Evolutionary conservation across 2,329 filamentous ascomycete genomes (phyloP), one percentile per base, ranked within the genome.

Genomic region (Aspergillus jensenii): DNA sequence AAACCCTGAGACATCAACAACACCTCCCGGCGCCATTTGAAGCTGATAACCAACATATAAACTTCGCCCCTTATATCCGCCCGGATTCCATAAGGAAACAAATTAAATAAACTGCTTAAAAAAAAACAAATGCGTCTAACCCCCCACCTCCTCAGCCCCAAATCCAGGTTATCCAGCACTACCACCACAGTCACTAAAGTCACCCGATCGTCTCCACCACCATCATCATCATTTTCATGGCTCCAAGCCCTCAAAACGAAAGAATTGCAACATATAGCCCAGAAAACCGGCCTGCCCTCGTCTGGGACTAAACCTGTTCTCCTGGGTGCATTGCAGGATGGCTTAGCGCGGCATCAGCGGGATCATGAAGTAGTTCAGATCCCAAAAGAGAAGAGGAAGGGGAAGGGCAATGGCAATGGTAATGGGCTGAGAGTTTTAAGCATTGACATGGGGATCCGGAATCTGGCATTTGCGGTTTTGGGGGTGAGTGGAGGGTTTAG

Each of bases 401-500:
- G 31, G 21, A 12, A 39, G 11, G 31, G n/a, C 14, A 37, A 48
- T 27, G n/a, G 23, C 21, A 33, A 37, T n/a, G 37, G 11, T 14
- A 33, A 37, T n/a, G 37, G 11, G 17, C 14, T 78, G 64, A 81
- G 87, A 44, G 80, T 95, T 23, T 73, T 95, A 35, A 93, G 90
- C 69, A 88, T 96, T 61, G 91, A 96, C 71, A 89, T 95, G 85
- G 91, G 91, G 4, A 89, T 96, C 63, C 86, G 85, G 44, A 96
- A 96, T 70, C 78, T 96, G 4, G 90, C 90, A 1, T 91, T 86
- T 70, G 90, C 89, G 62, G 80, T 90, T 60, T 72, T 90, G 33
- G 17, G 15, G 27, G 52, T 41, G 39, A 33, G 47, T 51, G 5
- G 40, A 17, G 6, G 12, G 23, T 15, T 17, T 39, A 21, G 35